Evolutionary conservation across 2,329 filamentous ascomycete species (phyloP).

Genomic region (Arthrobotrys pseudoclavata): DNA sequence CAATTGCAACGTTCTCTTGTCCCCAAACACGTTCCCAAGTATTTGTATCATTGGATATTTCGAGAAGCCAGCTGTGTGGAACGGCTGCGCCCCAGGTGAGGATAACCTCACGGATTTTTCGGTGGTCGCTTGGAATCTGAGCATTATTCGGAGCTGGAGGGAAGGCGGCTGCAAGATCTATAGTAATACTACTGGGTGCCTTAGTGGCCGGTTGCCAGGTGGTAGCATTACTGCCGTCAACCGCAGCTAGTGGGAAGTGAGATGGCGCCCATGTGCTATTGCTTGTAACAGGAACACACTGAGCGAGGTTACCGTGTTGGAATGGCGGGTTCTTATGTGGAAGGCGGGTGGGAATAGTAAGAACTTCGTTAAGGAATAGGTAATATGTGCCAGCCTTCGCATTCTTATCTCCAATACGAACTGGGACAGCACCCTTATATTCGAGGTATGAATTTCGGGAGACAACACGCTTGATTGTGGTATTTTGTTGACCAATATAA

Average conservation of each 20-base stretch:
- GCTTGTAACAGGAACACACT: slow-evolving; percentile 73
- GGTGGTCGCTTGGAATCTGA: slow-evolving; percentile 69
- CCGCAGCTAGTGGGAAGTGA: slow-evolving; percentile 77
- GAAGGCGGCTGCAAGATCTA: slow-evolving; percentile 73
- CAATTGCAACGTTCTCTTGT: slow-evolving; percentile 59
- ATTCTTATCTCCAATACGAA: slow-evolving; percentile 69
- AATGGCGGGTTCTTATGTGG: slow-evolving; percentile 71
- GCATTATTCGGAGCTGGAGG: slow-evolving; percentile 67
- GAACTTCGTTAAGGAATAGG: slow-evolving; percentile 69
- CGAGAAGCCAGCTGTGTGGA: slow-evolving; percentile 60
- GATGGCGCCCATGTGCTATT: slow-evolving; percentile 71
- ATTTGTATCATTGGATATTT: slow-evolving; percentile 66
- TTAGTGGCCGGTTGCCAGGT: slow-evolving; percentile 76
- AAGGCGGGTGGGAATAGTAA: slow-evolving; percentile 73
- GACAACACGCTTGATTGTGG: slow-evolving; percentile 71
- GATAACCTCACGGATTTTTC: slow-evolving; percentile 72
- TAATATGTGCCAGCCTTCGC: slow-evolving; percentile 66
- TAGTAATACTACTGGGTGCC: slow-evolving; percentile 71
- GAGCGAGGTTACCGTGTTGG: slow-evolving; percentile 73
- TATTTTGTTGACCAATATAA: slow-evolving; percentile 68
- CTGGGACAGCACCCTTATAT: slow-evolving; percentile 65
- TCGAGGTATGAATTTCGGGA: slow-evolving; percentile 45
- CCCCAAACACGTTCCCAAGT: slow-evolving; percentile 64
- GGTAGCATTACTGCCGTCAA: slow-evolving; percentile 76
- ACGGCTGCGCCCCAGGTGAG: slow-evolving; percentile 62